Percentiles rank a stretch among this genome's conserved stretches.
Conservation (phyloP, 495 filamentous ascomycete genomes). For the Trichocladium antarcticum region DNA sequence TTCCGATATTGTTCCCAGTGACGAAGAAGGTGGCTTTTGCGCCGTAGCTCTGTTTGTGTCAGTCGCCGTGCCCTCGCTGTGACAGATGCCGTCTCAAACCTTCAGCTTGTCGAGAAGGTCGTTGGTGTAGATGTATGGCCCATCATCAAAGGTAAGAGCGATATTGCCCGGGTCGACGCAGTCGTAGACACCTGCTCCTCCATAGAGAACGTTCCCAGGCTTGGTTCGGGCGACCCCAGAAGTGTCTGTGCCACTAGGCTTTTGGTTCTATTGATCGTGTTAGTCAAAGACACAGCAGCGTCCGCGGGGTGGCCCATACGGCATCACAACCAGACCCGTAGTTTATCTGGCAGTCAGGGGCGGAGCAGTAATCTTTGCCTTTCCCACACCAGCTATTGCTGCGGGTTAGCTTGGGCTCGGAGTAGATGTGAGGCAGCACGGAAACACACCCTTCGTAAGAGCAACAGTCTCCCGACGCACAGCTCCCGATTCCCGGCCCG, state of each 20-base stretch:
- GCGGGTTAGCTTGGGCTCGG: slow-evolving; percentile 25
- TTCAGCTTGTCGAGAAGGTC: slow-evolving; percentile 57
- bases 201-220: slow-evolving; percentile 48
- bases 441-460: slow-evolving; percentile 45
- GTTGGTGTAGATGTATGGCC: slow-evolving; percentile 57
- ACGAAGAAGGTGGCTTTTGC: slow-evolving; percentile 74
- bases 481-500: slow-evolving; percentile 37
- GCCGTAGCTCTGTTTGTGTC: slow-evolving; percentile 39
- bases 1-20: slow-evolving; percentile 62
- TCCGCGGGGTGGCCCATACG: slow-evolving; percentile 4
- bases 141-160: slow-evolving; percentile 72
- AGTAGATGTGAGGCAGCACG: neutral
- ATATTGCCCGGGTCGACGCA: slow-evolving; percentile 53
- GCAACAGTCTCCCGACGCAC: slow-evolving; percentile 50
- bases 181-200: slow-evolving; percentile 51
- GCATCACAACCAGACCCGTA: slow-evolving; percentile 59
- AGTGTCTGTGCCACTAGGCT: slow-evolving; percentile 52
- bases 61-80: slow-evolving; percentile 1
- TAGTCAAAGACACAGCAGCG: neutral
- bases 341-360: slow-evolving; percentile 59
- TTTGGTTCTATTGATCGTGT: slow-evolving; percentile 33
- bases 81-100: slow-evolving; percentile 16
- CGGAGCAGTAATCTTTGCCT: slow-evolving; percentile 49
- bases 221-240: slow-evolving; percentile 47
- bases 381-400: slow-evolving; percentile 48